Conservation (phyloP, 306 rosid species). For the Quercus ilex region DNA sequence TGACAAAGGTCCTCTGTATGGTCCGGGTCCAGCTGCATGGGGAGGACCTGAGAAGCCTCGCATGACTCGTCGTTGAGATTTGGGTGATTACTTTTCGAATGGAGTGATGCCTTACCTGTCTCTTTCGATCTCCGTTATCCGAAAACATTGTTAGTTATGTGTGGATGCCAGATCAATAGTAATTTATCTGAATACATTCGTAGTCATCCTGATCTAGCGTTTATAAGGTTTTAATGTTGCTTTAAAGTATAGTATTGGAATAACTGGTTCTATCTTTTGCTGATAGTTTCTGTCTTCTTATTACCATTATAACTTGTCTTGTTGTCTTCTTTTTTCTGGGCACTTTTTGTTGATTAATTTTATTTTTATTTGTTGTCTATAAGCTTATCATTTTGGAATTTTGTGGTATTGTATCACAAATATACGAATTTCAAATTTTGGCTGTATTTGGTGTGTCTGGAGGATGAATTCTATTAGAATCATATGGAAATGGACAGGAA, state of each 20-base stretch:
- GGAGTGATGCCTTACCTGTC: conserved; percentile 24
- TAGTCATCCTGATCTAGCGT: conserved; percentile 38
- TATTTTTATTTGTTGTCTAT: not conserved
- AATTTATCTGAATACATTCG: conserved; percentile 35
- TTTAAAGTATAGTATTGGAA: conserved; percentile 1
- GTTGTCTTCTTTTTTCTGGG: not conserved
- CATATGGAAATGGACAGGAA: not conserved
- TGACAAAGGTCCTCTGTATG: conserved; percentile 59
- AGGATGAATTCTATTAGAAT: not conserved
- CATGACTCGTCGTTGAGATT: conserved; percentile 54
- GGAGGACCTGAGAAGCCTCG: conserved; percentile 73
- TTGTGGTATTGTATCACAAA: not conserved
- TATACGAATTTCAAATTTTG: not conserved
- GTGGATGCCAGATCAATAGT: conserved; percentile 42
- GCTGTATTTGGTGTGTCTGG: not conserved
- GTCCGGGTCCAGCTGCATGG: conserved; percentile 57
- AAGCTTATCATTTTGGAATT: not conserved
- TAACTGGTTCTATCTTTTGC: not conserved
- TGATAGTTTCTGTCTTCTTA: not conserved
- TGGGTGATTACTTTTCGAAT: conserved; percentile 26
- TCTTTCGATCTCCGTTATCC: conserved; percentile 27
- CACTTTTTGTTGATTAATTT: not conserved
- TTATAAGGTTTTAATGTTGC: conserved; percentile 37
- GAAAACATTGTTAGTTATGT: conserved; percentile 30
- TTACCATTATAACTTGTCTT: not conserved